Percentiles rank a stretch among this genome's conserved stretches.
phyloP scores from a whole-genome alignment of 305 asterid species.

The Fraxinus sp. region DNA sequence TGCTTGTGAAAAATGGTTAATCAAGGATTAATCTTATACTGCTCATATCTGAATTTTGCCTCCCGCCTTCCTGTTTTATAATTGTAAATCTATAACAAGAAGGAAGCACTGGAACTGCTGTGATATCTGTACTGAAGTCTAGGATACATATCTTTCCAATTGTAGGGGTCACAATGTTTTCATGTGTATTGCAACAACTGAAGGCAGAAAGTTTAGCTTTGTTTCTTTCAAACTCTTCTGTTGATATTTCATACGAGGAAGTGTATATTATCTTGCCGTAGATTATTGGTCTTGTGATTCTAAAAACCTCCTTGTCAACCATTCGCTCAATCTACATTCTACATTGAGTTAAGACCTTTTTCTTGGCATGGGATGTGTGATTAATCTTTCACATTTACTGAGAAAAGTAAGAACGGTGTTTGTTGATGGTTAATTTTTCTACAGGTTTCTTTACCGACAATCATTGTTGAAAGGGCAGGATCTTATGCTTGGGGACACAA shows the following conservation, averaged over 20 bases:
- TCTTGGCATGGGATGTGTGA: constrained; percentile 8
- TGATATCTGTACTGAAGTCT: not conserved
- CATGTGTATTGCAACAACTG: not conserved
- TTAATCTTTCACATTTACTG: constrained; percentile 20
- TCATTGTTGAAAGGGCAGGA: constrained; percentile 96
- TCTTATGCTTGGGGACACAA: constrained; percentile 90
- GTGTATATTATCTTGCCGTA: constrained; percentile 3
- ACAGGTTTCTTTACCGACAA: constrained; percentile 97
- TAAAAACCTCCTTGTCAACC: not conserved
- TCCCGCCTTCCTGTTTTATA: not conserved
- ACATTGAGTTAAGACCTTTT: not conserved
- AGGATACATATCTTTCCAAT: not conserved
- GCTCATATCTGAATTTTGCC: not conserved
- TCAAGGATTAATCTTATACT: not conserved
- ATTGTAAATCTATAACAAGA: not conserved
- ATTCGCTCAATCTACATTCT: not conserved
- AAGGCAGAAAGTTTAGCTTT: not conserved
- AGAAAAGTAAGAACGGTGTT: constrained; percentile 8
- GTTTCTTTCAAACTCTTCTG: not conserved
- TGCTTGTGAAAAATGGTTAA: not conserved
- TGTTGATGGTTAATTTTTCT: constrained; percentile 21
- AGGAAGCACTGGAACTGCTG: not conserved
- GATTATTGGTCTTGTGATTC: not conserved
- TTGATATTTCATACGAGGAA: constrained; percentile 6
- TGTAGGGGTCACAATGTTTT: not conserved